phyloP scores from a whole-genome alignment of 1,284 basidiomycete genomes.

The Leccinum pachyderme region DNA sequence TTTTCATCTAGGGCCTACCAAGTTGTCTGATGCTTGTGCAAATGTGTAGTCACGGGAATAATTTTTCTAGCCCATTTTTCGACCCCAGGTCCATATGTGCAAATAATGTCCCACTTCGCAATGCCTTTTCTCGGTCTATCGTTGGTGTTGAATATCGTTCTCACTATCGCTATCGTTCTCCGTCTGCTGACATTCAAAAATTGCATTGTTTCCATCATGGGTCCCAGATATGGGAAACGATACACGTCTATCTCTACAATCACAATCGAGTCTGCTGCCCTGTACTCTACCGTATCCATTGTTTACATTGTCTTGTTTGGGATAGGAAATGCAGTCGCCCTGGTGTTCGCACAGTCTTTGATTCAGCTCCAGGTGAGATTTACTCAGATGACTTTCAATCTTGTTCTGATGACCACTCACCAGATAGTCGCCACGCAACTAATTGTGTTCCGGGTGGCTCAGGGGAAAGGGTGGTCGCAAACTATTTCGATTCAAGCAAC shows the following conservation, averaged over 20 bases:
- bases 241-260: slow-evolving; percentile 26
- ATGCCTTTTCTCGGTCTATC: slow-evolving; percentile 25
- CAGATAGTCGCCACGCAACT: slow-evolving; percentile 22
- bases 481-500: slow-evolving; percentile 2
- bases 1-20: not conserved
- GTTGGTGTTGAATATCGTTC: slow-evolving; percentile 21
- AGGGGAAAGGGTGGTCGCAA: slow-evolving; percentile 26
- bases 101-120: slow-evolving; percentile 18
- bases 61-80: slow-evolving; percentile 11
- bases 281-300: slow-evolving; percentile 21
- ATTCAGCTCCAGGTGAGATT: slow-evolving; percentile 22
- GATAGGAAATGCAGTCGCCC: slow-evolving; percentile 12
- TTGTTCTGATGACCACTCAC: not conserved
- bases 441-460: slow-evolving; percentile 23
- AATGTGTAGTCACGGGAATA: slow-evolving; percentile 10
- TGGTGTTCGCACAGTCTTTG: slow-evolving; percentile 14
- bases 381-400: not conserved
- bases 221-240: slow-evolving; percentile 12
- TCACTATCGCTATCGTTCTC: slow-evolving; percentile 18
- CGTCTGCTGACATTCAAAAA: not conserved
- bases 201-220: slow-evolving; percentile 7
- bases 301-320: slow-evolving; percentile 19
- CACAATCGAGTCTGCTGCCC: slow-evolving; percentile 20
- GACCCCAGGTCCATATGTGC: slow-evolving; percentile 14
- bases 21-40: not conserved